Evolutionary conservation across 1,284 basidiomycete species (phyloP).

Genomic region (Leccinum ambiguum): DNA sequence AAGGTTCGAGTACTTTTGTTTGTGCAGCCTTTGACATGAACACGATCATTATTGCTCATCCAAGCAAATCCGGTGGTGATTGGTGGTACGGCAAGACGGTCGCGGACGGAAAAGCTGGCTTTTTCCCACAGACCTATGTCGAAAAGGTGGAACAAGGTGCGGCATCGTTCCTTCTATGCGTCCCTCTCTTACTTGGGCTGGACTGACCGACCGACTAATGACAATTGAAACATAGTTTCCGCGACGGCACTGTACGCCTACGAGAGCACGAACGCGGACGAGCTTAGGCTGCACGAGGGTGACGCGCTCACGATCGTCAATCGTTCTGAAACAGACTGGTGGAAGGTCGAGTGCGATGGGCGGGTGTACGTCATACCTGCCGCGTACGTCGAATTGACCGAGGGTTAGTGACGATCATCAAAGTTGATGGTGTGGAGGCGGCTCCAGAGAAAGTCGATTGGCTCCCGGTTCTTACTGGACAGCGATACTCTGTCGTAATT

Average conservation of each 20-base stretch:
- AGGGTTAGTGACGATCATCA: conserved; percentile 76
- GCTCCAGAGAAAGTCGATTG: conserved; percentile 38
- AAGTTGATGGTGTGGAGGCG: conserved; percentile 47
- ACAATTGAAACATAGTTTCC: conserved; percentile 40
- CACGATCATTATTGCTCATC: conserved; percentile 76
- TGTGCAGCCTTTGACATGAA: conserved; percentile 82
- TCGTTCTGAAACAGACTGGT: conserved; percentile 83
- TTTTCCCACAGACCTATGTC: conserved; percentile 93
- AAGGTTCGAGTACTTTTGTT: neutral
- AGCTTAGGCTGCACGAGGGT: conserved; percentile 81
- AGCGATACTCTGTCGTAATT: conserved; percentile 39
- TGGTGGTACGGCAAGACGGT: conserved; percentile 94
- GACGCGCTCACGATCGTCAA: conserved; percentile 80
- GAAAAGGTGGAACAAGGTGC: conserved; percentile 66
- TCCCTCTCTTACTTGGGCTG: conserved; percentile 9
- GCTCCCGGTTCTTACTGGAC: conserved; percentile 33
- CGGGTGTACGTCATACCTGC: conserved; percentile 87
- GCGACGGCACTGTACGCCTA: conserved; percentile 85
- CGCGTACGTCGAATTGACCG: conserved; percentile 78
- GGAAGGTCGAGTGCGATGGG: conserved; percentile 87
- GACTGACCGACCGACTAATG: conserved; percentile 8
- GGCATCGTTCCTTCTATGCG: conserved; percentile 27
- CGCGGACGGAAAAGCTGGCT: conserved; percentile 70
- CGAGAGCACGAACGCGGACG: conserved; percentile 66
- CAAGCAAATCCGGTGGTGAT: conserved; percentile 80